Evolutionary conservation across 1,284 basidiomycete genomes (phyloP), one percentile per base, ranked within the genome.

Genomic region (Tausonia pullulans): DNA sequence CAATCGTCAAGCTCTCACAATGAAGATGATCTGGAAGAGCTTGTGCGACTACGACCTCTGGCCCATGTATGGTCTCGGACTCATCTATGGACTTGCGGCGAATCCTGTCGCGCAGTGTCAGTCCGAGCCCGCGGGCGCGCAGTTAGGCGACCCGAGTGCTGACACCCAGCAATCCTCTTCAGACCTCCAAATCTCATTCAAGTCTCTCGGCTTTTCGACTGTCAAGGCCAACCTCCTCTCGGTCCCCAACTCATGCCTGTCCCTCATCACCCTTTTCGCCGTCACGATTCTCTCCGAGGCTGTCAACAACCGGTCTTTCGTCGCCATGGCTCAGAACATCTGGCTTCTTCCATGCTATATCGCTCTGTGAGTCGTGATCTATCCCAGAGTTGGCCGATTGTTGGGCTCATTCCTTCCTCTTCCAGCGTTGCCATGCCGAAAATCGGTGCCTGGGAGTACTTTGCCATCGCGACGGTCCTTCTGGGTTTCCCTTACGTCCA

Each of bases 1-100:
- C 75, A 90, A 90, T 68, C 82, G 87, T 40, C 81, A 89, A 73
- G 84, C 83, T 0, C 72, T 88, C n/a, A 78, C 80, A 0, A 44
- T 80, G 9, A 79, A 76, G 69, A 80, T 81, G 64, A 76, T 87
- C 7, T 84, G 69, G 69, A 61, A 64, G 14, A 70, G 72, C 0
- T 43, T 78, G 1, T 68, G 64, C 6, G 77, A 78, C 66, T 77
- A 72, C 60, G 76, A 79, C 58, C 69, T 78, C 4, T 77, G 72
- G 72, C 77, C 77, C 0, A 60, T 78, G 7, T 79, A 79, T 64
- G 43, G 74, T 6, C 67, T 78, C 46, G 70, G 71, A 7, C 46
- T 72, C 44, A 66, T 66, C 0, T 69, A 14, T 40, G 39, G 11
- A 16, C 43, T 14, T 27, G 27, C 27, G 27, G 27, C 27, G 27